These are phyloP conservation scores for Nyctanthes arbortristis DNA, from an alignment of 257 asterid species.

Conservation along the genomic window DNA sequence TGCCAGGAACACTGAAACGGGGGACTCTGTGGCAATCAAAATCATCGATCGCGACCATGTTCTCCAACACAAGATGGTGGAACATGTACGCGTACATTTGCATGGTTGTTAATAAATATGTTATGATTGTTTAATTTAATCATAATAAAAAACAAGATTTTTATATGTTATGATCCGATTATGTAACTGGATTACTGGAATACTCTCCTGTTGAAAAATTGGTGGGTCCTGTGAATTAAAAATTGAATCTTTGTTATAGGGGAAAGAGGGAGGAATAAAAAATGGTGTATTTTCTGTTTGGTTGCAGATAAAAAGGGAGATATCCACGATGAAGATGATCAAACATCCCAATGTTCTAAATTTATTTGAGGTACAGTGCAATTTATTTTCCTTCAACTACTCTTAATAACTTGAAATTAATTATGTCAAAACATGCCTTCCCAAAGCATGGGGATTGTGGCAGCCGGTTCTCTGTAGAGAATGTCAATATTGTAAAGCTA, in stretches of 20 bases:
- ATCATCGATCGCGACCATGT: conserved; percentile 67
- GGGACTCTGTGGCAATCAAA: conserved; percentile 69
- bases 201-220: background rate
- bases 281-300: background rate
- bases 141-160: too few relatives aligned
- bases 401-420: background rate
- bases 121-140: background rate
- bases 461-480: background rate
- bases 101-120: background rate
- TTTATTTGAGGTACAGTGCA: conserved; percentile 55
- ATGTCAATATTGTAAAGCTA: background rate
- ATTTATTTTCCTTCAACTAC: background rate
- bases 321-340: conserved; percentile 84
- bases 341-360: conserved; percentile 78
- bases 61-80: conserved; percentile 69
- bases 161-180: too few relatives aligned
- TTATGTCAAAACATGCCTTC: background rate
- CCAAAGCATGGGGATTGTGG: background rate
- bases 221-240: background rate
- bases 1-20: conserved; percentile 49
- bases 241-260: background rate
- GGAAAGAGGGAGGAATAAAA: background rate
- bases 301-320: conserved; percentile 77
- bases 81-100: conserved; percentile 45
- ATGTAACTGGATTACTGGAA: too few relatives aligned